Conservation (phyloP, 257 asterid species). For the Echium plantagineum region DNA sequence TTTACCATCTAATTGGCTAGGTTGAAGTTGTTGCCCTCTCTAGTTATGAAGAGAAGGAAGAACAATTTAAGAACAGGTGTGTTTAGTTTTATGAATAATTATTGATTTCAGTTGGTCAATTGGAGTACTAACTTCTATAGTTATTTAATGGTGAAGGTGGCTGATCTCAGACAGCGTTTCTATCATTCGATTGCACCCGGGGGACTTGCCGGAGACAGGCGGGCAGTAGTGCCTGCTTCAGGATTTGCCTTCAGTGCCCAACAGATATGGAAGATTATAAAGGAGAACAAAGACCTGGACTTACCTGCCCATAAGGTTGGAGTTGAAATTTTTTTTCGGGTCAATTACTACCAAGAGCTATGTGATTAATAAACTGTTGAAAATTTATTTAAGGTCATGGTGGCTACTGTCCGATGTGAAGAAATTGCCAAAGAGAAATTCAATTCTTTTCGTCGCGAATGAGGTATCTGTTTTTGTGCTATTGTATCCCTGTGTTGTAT, state of each 20-base stretch:
- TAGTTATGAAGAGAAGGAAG: slow-evolving; percentile 86
- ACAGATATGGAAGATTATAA: slow-evolving; percentile 80
- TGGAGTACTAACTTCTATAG: slow-evolving; percentile 6
- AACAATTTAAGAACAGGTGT: slow-evolving; percentile 77
- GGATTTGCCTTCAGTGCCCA: slow-evolving; percentile 80
- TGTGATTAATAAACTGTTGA: slow-evolving; percentile 4
- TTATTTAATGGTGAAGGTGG: slow-evolving; percentile 38
- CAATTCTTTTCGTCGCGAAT: slow-evolving; percentile 47
- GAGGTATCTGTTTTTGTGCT: slow-evolving; percentile 38
- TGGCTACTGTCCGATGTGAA: slow-evolving; percentile 96
- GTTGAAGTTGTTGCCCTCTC: slow-evolving; percentile 77
- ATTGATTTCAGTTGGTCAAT: not conserved
- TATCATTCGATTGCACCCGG: slow-evolving; percentile 80
- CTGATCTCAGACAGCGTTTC: slow-evolving; percentile 61
- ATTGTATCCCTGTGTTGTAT: not conserved
- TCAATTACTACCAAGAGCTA: not conserved
- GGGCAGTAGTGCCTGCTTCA: slow-evolving; percentile 88
- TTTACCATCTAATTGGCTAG: slow-evolving; percentile 24
- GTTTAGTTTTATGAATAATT: not conserved
- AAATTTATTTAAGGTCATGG: slow-evolving; percentile 62
- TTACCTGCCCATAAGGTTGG: slow-evolving; percentile 85
- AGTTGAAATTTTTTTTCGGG: not conserved
- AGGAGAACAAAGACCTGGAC: slow-evolving; percentile 90
- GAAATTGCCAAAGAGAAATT: slow-evolving; percentile 84
- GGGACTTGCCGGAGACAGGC: slow-evolving; percentile 92